Conservation (phyloP, 352 stramenopile species). For the Phytophthora rubi region DNA sequence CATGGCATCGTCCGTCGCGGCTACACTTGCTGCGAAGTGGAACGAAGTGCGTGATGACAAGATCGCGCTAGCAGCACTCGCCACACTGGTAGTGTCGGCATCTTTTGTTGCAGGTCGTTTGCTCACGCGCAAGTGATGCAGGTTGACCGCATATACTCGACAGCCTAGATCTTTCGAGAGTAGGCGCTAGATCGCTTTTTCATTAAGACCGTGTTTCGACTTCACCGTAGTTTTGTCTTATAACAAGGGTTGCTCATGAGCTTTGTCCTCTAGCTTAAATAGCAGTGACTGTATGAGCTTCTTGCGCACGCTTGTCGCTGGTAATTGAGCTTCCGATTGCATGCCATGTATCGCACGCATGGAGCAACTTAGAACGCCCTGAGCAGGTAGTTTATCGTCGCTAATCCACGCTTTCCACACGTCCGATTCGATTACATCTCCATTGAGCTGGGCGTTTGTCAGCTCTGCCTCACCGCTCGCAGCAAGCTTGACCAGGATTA, state of each 20-base stretch:
- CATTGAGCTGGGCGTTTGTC: conserved; percentile 54
- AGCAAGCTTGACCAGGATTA: conserved; percentile 63
- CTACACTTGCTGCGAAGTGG: conserved; percentile 33
- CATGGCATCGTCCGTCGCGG: conserved; percentile 24
- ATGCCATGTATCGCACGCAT: conserved; percentile 47
- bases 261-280: conserved; percentile 65
- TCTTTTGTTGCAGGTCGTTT: conserved; percentile 58
- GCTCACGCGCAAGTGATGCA: conserved; percentile 42
- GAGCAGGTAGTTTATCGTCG: conserved; percentile 59
- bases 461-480: conserved; percentile 53
- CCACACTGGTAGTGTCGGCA: conserved; percentile 58
- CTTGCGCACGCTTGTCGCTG: conserved; percentile 52
- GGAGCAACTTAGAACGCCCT: conserved; percentile 53
- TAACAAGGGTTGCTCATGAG: conserved; percentile 39
- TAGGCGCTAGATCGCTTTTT: conserved; percentile 15
- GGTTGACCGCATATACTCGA: background rate
- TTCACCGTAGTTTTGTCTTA: conserved; percentile 16
- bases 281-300: conserved; percentile 65
- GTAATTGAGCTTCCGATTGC: conserved; percentile 63
- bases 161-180: background rate
- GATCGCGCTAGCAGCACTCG: conserved; percentile 52
- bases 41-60: conserved; percentile 53
- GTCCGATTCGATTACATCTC: conserved; percentile 47
- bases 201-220: conserved; percentile 8
- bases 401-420: conserved; percentile 62